Evolutionary conservation across 1,139 yeast species (phyloP).

Genomic region (Kodamaea alishanica): DNA sequence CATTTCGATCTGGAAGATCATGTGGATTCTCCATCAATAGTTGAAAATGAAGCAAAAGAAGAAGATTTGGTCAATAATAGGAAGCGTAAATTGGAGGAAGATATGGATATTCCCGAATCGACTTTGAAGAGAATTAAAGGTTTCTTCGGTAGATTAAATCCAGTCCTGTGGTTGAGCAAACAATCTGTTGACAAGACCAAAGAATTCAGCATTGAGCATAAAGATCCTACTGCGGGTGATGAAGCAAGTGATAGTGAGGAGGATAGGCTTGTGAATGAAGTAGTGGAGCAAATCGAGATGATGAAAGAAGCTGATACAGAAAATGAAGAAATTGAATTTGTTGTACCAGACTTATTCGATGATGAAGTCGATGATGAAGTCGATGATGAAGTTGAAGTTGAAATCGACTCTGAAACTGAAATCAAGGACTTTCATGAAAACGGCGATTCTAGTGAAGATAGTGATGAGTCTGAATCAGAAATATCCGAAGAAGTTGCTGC

Average conservation of each 20-base stretch:
- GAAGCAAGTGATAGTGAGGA: constrained; percentile 1
- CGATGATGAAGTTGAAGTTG: constrained; percentile 17
- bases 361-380: constrained; percentile 17
- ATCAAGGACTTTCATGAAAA: constrained; percentile 11
- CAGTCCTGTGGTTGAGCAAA: constrained; percentile 2
- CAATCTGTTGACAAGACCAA: neutral
- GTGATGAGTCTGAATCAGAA: constrained; percentile 1
- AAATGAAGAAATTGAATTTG: constrained; percentile 3
- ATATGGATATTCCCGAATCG: neutral
- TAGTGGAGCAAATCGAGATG: no score
- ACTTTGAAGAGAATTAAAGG: constrained; percentile 4
- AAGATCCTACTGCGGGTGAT: neutral
- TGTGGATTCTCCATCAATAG: no score
- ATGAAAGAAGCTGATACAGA: constrained; percentile 1
- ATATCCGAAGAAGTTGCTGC: constrained; percentile 1
- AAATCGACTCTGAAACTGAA: constrained; percentile 9
- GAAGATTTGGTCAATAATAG: neutral
- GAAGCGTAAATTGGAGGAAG: constrained; percentile 5
- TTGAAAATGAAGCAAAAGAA: neutral
- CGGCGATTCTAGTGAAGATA: constrained; percentile 9
- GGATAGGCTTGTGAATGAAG: neutral
- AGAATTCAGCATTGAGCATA: neutral
- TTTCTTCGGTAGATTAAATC: constrained; percentile 4
- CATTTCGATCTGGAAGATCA: no score
- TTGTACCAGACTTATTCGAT: neutral